Base-by-base conservation (phyloP, 192 early-diverging fungal species). In the Rhizophagus prolifer region DNA sequence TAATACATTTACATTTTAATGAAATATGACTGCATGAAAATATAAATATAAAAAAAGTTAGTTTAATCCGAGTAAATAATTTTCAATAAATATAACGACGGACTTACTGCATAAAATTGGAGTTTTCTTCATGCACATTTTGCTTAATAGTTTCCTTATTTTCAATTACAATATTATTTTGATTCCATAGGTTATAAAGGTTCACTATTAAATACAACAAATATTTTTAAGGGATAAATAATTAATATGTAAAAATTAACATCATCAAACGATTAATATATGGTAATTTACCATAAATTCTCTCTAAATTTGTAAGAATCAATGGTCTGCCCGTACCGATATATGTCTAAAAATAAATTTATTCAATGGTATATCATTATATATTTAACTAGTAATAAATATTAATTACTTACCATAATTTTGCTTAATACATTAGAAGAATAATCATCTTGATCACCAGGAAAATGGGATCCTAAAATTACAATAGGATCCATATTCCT, bases 171-270 rank as follows among this genome's bases (percentile, higher is more conserved):
- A 77, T 77, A 50, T 72, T 71, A 30, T 72, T 77, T 44, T 77
- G 75, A 72, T 77, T 77, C 67, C 44, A 77, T 44, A 77, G 9
- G 21, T 77, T 69, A 47, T 77, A 77, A n/a, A 77, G 46, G 41
- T 23, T 77, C 16, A 0, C 74, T 75, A 66, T 28, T 6, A 36
- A 31, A 19, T 2, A 61, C 21, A 62, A 62, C 13, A 62, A 26
- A 62, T n/a, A n/a, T n/a, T n/a, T n/a, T n/a, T n/a, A n/a, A n/a
- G n/a, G 6, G 13, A 36, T 4, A 36, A 36, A 36, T 36, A 36
- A 4, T 36, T 36, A 36, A 36, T 36, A 36, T 36, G 0, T 4
- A 5, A 4, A 36, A 36, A 36, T 36, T 5, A 36, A 36, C 2
- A 36, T 4, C 1, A 36, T 5, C 31, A 36, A 36, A 36, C 5